phyloP scores from a whole-genome alignment of 257 asterid species.

The Scutellaria baicalensis region DNA sequence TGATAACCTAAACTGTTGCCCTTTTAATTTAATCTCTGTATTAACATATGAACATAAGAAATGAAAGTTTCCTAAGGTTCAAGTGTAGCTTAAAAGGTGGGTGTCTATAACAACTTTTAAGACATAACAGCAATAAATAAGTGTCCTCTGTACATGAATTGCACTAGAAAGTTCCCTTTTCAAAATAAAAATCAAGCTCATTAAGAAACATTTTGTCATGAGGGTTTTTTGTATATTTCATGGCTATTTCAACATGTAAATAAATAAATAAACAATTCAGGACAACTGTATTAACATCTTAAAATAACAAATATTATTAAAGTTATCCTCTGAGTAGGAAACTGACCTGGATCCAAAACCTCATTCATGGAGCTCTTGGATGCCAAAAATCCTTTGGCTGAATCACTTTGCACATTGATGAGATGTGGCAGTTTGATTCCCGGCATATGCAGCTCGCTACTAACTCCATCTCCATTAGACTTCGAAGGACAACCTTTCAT shows the following conservation, averaged over 20 bases:
- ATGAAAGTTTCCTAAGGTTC: background rate
- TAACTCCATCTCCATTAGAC: constrained; percentile 32
- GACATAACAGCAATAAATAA: background rate
- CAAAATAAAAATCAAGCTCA: background rate
- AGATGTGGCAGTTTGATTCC: constrained; percentile 40
- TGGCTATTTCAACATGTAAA: background rate
- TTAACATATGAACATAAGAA: background rate
- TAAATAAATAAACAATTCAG: background rate
- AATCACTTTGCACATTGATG: constrained; percentile 29
- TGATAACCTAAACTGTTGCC: background rate
- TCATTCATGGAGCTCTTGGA: constrained; percentile 41
- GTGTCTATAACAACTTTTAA: background rate
- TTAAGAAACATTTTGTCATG: background rate
- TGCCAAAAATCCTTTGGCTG: constrained; percentile 34
- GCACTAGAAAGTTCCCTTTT: background rate
- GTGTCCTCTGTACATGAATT: background rate
- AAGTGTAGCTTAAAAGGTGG: background rate
- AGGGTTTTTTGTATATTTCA: background rate
- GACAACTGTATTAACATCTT: background rate
- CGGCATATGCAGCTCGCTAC: constrained; percentile 33
- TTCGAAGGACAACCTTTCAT: constrained; percentile 41
- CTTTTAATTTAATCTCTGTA: background rate
- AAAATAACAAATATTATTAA: background rate
- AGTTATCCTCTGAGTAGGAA: background rate
- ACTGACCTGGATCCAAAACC: constrained; percentile 53